phyloP scores from a whole-genome alignment of 2,329 filamentous ascomycete species.

The Davidsoniella neocaledoniae region DNA sequence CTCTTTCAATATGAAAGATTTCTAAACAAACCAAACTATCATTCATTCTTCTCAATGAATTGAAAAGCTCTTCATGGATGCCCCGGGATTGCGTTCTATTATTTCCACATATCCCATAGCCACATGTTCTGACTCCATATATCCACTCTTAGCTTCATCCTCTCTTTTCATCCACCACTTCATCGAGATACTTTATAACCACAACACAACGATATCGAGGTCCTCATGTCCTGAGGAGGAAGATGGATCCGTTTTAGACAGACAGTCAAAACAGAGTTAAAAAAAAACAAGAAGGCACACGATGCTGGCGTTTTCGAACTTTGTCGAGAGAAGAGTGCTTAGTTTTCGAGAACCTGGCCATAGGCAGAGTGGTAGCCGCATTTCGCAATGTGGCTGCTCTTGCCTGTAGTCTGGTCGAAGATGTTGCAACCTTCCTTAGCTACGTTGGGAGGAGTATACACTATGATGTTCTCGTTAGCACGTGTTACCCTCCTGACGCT shows the following conservation, averaged over 20 bases:
- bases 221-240: background rate
- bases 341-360: slow-evolving; percentile 31
- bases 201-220: background rate
- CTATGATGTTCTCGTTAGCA: slow-evolving; percentile 20
- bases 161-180: background rate
- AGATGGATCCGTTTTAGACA: background rate
- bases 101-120: slow-evolving; percentile 9
- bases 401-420: slow-evolving; percentile 63
- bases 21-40: background rate
- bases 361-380: slow-evolving; percentile 55
- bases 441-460: slow-evolving; percentile 82
- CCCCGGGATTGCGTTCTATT: slow-evolving; percentile 11
- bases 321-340: slow-evolving; percentile 4
- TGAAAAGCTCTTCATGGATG: background rate
- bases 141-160: slow-evolving; percentile 4
- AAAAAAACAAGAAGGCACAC: too few relatives aligned
- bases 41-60: background rate
- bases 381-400: slow-evolving; percentile 52
- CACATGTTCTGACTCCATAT: background rate
- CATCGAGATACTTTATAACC: background rate
- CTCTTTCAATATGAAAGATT: background rate
- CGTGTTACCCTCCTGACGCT: background rate
- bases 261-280: background rate
- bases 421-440: slow-evolving; percentile 67
- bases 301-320: background rate